Base-by-base conservation (phyloP, 2,329 filamentous ascomycete species). In the Blastomyces percursus region DNA sequence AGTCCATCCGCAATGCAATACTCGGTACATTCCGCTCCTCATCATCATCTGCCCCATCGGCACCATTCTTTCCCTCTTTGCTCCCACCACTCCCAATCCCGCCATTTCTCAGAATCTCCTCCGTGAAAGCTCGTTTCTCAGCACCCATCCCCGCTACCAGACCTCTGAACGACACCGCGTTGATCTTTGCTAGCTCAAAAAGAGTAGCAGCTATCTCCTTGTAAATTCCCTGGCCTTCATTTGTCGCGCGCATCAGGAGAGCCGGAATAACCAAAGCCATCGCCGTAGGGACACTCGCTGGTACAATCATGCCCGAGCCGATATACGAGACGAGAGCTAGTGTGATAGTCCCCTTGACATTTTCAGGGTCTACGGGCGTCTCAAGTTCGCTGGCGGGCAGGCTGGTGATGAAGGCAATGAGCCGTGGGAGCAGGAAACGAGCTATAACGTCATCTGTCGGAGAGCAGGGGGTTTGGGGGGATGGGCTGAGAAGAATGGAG, bases 1-100 rank as follows among this genome's bases (percentile, higher is more conserved):
- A 97, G 74, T 96, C 82, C 89, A 97, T 95, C 82, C 95, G 94
- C 71, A 99, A 76, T 61, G 91, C 91, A 80, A 99, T 99, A 66
- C 81, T 94, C 14, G 94, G 94, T 74, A 80, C 79, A 52, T 75
- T 78, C 58, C 78, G 77, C 57, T 78, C 77, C 60, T 84, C 85
- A 35, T 78, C 85, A 35, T 78, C 82, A 57, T 78, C 77, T 59
- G 84, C 85, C 35, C 78, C 82, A 61, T 72, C 74, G 68, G 78
- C 77, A 64, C 71, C 71, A 72, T 67, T 27, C 12, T 6, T 57
- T n/a, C n/a, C 70, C 68, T 69, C 73, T 77, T 67, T 74, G 71
- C 69, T 66, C n/a, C 66, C 61, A 38, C 48, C 67, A 5, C 72
- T 71, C 62, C 74, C 74, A 55, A 81, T 78, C 68, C 86, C 86